Conservation (phyloP, 108 stramenopile species). For the Pseudonitzschia delicatissima region DNA sequence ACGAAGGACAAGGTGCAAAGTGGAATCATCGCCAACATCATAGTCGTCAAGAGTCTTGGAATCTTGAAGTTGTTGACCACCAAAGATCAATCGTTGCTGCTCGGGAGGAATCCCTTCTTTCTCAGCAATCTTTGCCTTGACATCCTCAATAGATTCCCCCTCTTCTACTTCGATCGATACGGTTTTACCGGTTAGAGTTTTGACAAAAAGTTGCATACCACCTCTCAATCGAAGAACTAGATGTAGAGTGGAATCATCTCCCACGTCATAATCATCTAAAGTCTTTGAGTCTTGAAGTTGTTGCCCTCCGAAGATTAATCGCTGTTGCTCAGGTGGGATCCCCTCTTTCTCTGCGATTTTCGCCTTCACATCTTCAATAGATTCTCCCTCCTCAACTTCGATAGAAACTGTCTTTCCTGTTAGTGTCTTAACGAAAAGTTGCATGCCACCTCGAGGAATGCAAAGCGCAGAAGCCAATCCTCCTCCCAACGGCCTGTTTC, state of each 20-base stretch:
- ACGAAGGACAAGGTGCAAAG: conserved; percentile 88
- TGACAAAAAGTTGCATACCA: conserved; percentile 91
- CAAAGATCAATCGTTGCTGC: conserved; percentile 94
- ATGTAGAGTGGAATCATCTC: conserved; percentile 93
- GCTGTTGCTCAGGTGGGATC: conserved; percentile 94
- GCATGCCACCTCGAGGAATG: conserved; percentile 81
- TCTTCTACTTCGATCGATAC: conserved; percentile 95
- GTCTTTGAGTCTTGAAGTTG: conserved; percentile 95
- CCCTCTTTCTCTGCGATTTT: conserved; percentile 98
- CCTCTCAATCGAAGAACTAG: conserved; percentile 87
- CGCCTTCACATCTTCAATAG: conserved; percentile 96
- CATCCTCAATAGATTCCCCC: conserved; percentile 95
- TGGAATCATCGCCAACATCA: conserved; percentile 89
- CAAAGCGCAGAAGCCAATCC: not conserved
- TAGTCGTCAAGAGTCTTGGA: conserved; percentile 90
- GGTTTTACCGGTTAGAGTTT: conserved; percentile 90
- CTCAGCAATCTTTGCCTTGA: conserved; percentile 96
- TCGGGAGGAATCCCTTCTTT: conserved; percentile 94
- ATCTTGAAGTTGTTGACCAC: conserved; percentile 93
- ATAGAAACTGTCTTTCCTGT: conserved; percentile 95
- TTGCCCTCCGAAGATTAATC: conserved; percentile 97
- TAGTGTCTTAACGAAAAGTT: conserved; percentile 95
- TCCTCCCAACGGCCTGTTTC: not conserved
- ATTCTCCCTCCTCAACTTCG: conserved; percentile 96
- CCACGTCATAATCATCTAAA: conserved; percentile 93